These are phyloP conservation scores for Trametes cubensis DNA, from an alignment of 768 basidiomycete species.

Conservation along the genomic window DNA sequence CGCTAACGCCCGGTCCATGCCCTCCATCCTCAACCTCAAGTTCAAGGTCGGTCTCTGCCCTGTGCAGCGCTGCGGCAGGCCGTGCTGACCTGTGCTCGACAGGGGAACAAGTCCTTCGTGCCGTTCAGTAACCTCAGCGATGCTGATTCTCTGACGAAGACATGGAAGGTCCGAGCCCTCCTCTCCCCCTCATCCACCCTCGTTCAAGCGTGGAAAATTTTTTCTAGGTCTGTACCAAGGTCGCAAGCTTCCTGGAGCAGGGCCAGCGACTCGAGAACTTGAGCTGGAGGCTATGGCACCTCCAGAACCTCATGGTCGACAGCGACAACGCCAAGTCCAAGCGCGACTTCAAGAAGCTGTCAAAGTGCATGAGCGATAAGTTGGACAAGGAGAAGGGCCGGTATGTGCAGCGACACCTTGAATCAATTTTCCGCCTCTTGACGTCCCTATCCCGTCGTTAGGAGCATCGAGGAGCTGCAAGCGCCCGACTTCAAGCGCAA, in stretches of 20 bases:
- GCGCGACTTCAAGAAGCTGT: slow-evolving; percentile 88
- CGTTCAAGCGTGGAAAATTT: slow-evolving; percentile 6
- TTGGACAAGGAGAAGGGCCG: slow-evolving; percentile 91
- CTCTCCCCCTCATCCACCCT: slow-evolving; percentile 6
- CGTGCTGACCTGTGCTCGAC: slow-evolving; percentile 25
- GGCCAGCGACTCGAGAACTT: slow-evolving; percentile 90
- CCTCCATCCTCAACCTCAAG: slow-evolving; percentile 84
- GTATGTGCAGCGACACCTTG: slow-evolving; percentile 47
- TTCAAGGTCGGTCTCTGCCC: slow-evolving; percentile 58
- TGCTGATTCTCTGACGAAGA: slow-evolving; percentile 82
- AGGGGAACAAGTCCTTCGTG: slow-evolving; percentile 95
- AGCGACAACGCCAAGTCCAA: slow-evolving; percentile 87
- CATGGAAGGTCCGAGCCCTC: slow-evolving; percentile 72
- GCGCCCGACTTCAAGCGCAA: slow-evolving; percentile 83
- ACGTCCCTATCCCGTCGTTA: slow-evolving; percentile 32
- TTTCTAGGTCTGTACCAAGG: slow-evolving; percentile 82
- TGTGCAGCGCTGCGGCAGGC: slow-evolving; percentile 3
- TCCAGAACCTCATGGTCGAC: slow-evolving; percentile 90
- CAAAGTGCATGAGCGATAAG: slow-evolving; percentile 88
- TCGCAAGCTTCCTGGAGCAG: slow-evolving; percentile 88
- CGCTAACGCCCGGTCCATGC: slow-evolving; percentile 49
- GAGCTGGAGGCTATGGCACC: slow-evolving; percentile 91
- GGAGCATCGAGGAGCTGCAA: slow-evolving; percentile 82
- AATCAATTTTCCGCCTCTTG: slow-evolving; percentile 10
- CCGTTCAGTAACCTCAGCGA: slow-evolving; percentile 89